Evolutionary conservation across 2,329 filamentous ascomycete species (phyloP).

Genomic region (Paraphoma sp.): DNA sequence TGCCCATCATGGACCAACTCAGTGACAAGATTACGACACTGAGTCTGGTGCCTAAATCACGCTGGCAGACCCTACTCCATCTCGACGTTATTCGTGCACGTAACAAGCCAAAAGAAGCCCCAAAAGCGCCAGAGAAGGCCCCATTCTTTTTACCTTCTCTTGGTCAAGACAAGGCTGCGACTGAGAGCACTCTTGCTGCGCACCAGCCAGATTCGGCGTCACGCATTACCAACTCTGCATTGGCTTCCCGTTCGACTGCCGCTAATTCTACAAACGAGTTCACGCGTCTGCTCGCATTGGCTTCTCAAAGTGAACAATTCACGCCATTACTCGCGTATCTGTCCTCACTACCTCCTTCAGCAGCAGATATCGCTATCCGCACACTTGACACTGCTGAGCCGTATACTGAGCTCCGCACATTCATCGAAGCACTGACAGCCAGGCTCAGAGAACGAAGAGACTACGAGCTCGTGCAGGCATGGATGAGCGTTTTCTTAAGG

Average conservation of each 20-base stretch:
- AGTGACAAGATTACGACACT: conserved; percentile 84
- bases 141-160: conserved; percentile 90
- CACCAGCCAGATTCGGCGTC: conserved; percentile 28
- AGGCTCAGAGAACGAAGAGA: conserved; percentile 74
- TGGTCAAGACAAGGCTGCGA: conserved; percentile 41
- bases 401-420: conserved; percentile 76
- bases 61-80: conserved; percentile 94
- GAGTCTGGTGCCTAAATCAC: conserved; percentile 84
- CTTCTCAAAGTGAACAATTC: conserved; percentile 65
- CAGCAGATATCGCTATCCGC: conserved; percentile 88
- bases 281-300: conserved; percentile 55
- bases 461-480: conserved; percentile 93
- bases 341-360: conserved; percentile 80
- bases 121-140: conserved; percentile 90
- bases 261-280: conserved; percentile 49
- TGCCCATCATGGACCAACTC: conserved; percentile 74
- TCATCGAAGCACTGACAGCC: conserved; percentile 79
- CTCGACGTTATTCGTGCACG: conserved; percentile 88
- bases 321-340: conserved; percentile 77
- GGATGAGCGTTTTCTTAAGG: conserved; percentile 93
- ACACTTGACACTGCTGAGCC: conserved; percentile 66
- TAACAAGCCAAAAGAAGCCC: conserved; percentile 91
- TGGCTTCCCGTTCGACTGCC: conserved; percentile 38
- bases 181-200: conserved; percentile 20
- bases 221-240: conserved; percentile 43